These are phyloP conservation scores for Sutorius australiensis DNA, from an alignment of 768 basidiomycete species.

Conservation along the genomic window DNA sequence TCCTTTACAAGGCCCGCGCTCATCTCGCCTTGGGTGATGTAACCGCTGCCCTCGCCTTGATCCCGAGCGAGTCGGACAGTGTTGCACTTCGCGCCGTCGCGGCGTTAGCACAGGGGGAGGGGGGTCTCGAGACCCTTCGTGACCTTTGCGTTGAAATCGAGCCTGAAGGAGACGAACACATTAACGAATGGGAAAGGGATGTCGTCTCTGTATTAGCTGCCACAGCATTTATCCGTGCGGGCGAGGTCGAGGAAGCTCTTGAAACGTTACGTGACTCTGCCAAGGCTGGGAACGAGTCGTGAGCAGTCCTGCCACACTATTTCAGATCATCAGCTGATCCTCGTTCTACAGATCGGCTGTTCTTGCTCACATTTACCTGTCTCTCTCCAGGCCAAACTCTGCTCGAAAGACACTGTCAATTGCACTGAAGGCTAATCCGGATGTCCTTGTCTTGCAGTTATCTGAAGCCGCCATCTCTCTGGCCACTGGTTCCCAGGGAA, in stretches of 20 bases:
- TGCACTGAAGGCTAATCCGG: conserved; percentile 83
- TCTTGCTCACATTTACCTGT: conserved; percentile 82
- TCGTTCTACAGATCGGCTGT: conserved; percentile 60
- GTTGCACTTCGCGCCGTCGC: conserved; percentile 66
- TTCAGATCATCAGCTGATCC: background rate
- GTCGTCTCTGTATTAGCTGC: conserved; percentile 77
- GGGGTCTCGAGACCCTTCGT: conserved; percentile 75
- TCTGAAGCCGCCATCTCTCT: conserved; percentile 83
- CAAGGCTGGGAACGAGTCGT: conserved; percentile 85
- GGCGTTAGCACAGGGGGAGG: conserved; percentile 61
- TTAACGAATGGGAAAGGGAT: conserved; percentile 64
- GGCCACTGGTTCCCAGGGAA: conserved; percentile 68
- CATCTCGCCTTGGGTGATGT: conserved; percentile 67
- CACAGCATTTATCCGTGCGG: conserved; percentile 80
- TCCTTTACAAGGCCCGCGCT: conserved; percentile 79
- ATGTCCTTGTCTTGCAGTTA: conserved; percentile 83
- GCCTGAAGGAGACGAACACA: conserved; percentile 62
- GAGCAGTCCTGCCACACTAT: conserved; percentile 25
- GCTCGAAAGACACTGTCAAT: conserved; percentile 83
- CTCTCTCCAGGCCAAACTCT: conserved; percentile 83
- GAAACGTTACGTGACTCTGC: conserved; percentile 76
- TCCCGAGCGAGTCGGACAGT: conserved; percentile 58
- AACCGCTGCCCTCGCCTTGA: conserved; percentile 49
- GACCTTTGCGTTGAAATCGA: conserved; percentile 87
- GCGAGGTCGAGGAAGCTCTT: conserved; percentile 87